Evolutionary conservation across 768 basidiomycete species (phyloP), one percentile per base, ranked within the genome.

Genomic region (Vishniacozyma victoriae): DNA sequence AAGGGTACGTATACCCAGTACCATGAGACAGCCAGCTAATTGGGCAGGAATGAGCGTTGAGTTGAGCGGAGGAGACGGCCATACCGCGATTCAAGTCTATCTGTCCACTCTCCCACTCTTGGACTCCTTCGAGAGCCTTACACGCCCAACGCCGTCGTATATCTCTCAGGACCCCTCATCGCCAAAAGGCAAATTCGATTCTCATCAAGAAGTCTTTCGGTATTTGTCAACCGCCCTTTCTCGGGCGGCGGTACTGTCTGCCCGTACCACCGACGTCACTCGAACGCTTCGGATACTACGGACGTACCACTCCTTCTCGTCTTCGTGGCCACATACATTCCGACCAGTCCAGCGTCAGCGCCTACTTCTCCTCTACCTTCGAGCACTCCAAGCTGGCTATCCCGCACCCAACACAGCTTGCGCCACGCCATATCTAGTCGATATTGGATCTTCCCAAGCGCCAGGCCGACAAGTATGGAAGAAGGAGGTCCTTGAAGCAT

Each of bases 141-240:
- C 55, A 40, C 44, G 19, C 29, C 59, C 46, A 22, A 20, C 27
- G 16, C 59, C 44, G 2, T 35, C 65, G 13, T 65, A 66, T 39
- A 50, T 63, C 33, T 43, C 52, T 15, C 24, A 54, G n/a, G 42
- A 36, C 27, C 41, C 19, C 24, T 41, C 33, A 42, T 55, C 53
- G 22, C 48, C 46, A n/a, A 58, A 71, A 53, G 61, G 74, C n/a
- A 76, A 76, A 46, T 77, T 76, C 36, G 72, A 78, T 2, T 76
- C 82, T 38, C 82, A 85, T 46, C 83, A 85, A 5, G 91, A 96
- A 60, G 76, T 92, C 9, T 90, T 87, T 77, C 78, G 89, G 41
- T 91, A 87, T 86, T 76, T 80, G 2, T 88, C 93, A 59, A 78
- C 82, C 16, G 76, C 87, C 19, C 74, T 91, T n/a, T 85, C 86